Base-by-base conservation (phyloP, 805 yeast genomes). In the Kodamaea laetipori region DNA sequence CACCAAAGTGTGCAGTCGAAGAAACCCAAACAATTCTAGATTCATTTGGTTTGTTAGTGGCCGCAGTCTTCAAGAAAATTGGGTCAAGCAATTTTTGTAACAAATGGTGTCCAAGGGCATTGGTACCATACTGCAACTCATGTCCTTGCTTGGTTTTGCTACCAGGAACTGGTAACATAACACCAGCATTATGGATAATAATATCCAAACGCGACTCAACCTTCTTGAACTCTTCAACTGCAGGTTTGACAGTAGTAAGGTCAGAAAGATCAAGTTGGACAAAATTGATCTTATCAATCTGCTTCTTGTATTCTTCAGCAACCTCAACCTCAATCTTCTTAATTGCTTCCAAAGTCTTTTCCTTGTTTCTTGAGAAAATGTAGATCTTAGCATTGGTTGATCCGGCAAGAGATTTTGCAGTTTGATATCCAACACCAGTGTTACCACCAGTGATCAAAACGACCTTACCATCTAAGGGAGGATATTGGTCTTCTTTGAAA, bases 11-110 rank as follows among this genome's bases (percentile, higher is more conserved):
- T 1, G 64, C 73, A 24, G 63, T 39, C 0, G 80, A 75, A 1
- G 76, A 51, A 2, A 74, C 62, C 71, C 78, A 76, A 5, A 77
- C 66, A 25, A 76, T 61, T 40, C 81, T 61, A 6, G 71, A 61
- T 28, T 50, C 53, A 18, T 45, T 41, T 1, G 56, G 46, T 11
- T 58, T 52, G 6, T 58, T 53, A 1, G 43, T 43, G 32, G 56
- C 45, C 2, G 68, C 62, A 2, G 74, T 58, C 21, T 61, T 51
- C 16, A 63, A 44, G n/a, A 77, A 46, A 4, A 73, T 46, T 7
- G 74, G 73, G 17, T 59, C 61, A 37, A 74, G 52, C 18, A 63
- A 54, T 40, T 64, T 63, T 48, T 74, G 70, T 13, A 77, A 56
- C n/a, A 74, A 53, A 41, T 65, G 73, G 24, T 76, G 74, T 2